Evolutionary conservation across 192 early-diverging fungal genomes (phyloP).

Genomic region (Spinellus fusiger): DNA sequence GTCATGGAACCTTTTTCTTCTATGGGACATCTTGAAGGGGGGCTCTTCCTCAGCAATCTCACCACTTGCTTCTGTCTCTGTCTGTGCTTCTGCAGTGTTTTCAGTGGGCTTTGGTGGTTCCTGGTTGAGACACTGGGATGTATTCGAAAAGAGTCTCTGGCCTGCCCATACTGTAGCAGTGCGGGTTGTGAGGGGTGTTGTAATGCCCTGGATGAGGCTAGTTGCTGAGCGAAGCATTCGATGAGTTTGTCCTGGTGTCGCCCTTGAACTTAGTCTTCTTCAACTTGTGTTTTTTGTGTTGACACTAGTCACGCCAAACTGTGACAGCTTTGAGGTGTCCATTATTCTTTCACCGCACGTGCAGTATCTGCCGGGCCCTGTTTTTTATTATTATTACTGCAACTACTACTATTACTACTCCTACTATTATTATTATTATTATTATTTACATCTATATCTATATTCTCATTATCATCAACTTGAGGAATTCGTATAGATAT

Average conservation of each 20-base stretch:
- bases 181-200: background rate
- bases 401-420: background rate
- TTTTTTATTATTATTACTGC: too few species aligned
- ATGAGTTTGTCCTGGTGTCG: background rate
- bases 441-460: background rate
- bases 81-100: background rate
- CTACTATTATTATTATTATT: background rate
- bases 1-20: slow-evolving; percentile 30
- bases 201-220: slow-evolving; percentile 1
- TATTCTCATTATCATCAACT: background rate
- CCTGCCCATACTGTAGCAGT: background rate
- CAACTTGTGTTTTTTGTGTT: background rate
- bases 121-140: background rate
- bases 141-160: slow-evolving; percentile 10
- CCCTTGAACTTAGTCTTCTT: background rate
- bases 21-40: slow-evolving; percentile 26
- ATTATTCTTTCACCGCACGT: background rate
- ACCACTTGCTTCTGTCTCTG: too few species aligned
- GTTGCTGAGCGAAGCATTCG: slow-evolving; percentile 1
- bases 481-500: background rate
- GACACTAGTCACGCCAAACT: background rate
- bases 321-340: background rate
- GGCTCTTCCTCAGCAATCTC: slow-evolving; percentile 14
- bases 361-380: too few species aligned
- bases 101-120: slow-evolving; percentile 13